Evolutionary conservation across 169 alveolate species (phyloP).

Genomic region (Eimeria tenella): DNA sequence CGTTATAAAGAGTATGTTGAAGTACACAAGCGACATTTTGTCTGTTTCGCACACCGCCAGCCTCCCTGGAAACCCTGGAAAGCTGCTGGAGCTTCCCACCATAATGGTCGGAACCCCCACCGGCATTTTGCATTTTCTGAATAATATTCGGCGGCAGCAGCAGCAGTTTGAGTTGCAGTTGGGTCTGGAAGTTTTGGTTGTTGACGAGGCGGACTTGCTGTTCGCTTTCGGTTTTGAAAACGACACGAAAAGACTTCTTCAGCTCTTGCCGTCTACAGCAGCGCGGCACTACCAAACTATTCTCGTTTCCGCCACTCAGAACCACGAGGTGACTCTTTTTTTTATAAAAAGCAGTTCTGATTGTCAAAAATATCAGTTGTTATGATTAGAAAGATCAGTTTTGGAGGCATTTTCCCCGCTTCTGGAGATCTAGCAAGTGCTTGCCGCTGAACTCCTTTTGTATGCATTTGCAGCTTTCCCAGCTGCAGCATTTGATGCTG

Average conservation of each 20-base stretch:
- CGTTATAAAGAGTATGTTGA: slow-evolving; percentile 43
- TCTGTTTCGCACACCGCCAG: slow-evolving; percentile 67
- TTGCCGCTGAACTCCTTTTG: background rate
- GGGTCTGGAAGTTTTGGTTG: slow-evolving; percentile 73
- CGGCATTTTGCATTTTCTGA: slow-evolving; percentile 44
- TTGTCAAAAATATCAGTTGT: background rate
- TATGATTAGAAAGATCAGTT: background rate
- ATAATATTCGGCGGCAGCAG: slow-evolving; percentile 48
- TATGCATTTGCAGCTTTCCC: slow-evolving; percentile 31
- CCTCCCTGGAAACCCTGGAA: background rate
- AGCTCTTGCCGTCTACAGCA: slow-evolving; percentile 72
- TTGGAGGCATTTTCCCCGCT: too few species aligned
- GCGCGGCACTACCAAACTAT: slow-evolving; percentile 75
- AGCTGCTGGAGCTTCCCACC: slow-evolving; percentile 67
- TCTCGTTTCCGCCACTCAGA: slow-evolving; percentile 80
- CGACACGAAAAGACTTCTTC: slow-evolving; percentile 73
- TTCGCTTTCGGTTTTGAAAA: slow-evolving; percentile 80
- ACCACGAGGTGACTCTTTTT: slow-evolving; percentile 58
- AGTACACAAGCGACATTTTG: slow-evolving; percentile 48
- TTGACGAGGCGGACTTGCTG: slow-evolving; percentile 82
- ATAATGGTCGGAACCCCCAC: slow-evolving; percentile 80
- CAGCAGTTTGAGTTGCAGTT: slow-evolving; percentile 18
- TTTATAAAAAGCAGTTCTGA: background rate
- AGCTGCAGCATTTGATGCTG: slow-evolving; percentile 76
- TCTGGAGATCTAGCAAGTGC: background rate